These are phyloP conservation scores for Mucor saturninus DNA, from an alignment of 371 early-diverging fungal genomes.

Conservation along the genomic window DNA sequence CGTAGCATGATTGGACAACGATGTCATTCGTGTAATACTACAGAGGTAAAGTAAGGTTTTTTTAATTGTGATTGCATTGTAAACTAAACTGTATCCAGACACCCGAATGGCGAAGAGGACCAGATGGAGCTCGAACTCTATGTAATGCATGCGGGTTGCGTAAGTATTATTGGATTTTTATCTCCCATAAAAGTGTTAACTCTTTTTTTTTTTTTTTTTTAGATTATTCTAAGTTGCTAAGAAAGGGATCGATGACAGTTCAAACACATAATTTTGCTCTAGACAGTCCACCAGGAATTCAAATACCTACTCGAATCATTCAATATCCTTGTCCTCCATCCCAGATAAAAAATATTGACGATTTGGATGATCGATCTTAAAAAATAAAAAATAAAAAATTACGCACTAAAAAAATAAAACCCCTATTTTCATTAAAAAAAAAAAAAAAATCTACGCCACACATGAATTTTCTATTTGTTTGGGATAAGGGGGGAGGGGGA, in stretches of 20 bases:
- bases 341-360: background rate
- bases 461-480: too few relatives aligned
- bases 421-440: too few relatives aligned
- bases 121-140: slow-evolving; percentile 68
- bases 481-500: too few relatives aligned
- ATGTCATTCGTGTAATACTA: slow-evolving; percentile 66
- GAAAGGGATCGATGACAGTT: slow-evolving; percentile 35
- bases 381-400: too few relatives aligned
- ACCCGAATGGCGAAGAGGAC: slow-evolving; percentile 76
- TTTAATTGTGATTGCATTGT: background rate
- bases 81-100: slow-evolving; percentile 31
- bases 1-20: slow-evolving; percentile 43
- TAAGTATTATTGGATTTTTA: slow-evolving; percentile 35
- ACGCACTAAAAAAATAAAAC: too few relatives aligned
- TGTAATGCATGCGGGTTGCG: slow-evolving; percentile 76
- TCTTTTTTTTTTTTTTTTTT: background rate
- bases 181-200: background rate
- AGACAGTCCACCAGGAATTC: slow-evolving; percentile 3
- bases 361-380: background rate
- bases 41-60: slow-evolving; percentile 29
- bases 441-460: background rate
- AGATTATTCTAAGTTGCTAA: slow-evolving; percentile 35
- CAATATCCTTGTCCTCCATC: background rate
- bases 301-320: background rate
- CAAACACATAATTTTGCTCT: slow-evolving; percentile 29